Conservation (phyloP, 805 yeast genomes). For the Lipomyces starkeyi region DNA sequence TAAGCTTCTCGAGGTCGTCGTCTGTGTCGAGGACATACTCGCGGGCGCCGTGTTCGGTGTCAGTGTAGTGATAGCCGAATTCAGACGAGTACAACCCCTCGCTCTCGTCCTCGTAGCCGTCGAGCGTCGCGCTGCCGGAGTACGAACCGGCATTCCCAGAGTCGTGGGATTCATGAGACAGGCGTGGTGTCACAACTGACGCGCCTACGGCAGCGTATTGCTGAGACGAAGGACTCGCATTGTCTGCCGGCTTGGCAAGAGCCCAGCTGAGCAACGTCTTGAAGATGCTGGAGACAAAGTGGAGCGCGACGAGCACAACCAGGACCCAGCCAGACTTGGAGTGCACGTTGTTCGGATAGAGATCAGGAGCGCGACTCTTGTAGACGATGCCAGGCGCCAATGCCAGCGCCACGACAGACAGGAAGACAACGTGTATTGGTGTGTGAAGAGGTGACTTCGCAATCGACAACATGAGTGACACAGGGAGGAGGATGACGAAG, state of each 20-base stretch:
- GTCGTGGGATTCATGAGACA: conserved; percentile 6
- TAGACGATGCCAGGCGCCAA: conserved; percentile 60
- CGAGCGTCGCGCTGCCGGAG: conserved; percentile 30
- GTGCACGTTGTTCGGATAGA: conserved; percentile 82
- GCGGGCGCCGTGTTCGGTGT: conserved; percentile 44
- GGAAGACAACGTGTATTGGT: conserved; percentile 60
- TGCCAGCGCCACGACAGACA: conserved; percentile 55
- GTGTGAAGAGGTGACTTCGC: conserved; percentile 64
- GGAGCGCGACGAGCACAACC: conserved; percentile 58
- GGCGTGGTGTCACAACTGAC: neutral
- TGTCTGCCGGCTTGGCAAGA: conserved; percentile 29
- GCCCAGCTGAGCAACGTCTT: conserved; percentile 56
- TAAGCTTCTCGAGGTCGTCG: conserved; percentile 29
- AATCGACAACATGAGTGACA: conserved; percentile 61
- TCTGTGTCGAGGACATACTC: conserved; percentile 30
- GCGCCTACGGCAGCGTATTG: neutral
- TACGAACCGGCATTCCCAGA: conserved; percentile 15
- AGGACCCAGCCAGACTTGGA: conserved; percentile 67
- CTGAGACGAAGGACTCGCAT: neutral
- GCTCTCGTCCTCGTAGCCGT: conserved; percentile 19
- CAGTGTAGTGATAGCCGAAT: conserved; percentile 41
- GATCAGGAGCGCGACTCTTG: conserved; percentile 58
- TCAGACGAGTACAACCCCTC: conserved; percentile 21
- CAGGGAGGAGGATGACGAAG: conserved; percentile 34
- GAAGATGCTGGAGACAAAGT: conserved; percentile 61